Conservation (phyloP, 2,329 filamentous ascomycete genomes). For the Hypoxylon sp. region DNA sequence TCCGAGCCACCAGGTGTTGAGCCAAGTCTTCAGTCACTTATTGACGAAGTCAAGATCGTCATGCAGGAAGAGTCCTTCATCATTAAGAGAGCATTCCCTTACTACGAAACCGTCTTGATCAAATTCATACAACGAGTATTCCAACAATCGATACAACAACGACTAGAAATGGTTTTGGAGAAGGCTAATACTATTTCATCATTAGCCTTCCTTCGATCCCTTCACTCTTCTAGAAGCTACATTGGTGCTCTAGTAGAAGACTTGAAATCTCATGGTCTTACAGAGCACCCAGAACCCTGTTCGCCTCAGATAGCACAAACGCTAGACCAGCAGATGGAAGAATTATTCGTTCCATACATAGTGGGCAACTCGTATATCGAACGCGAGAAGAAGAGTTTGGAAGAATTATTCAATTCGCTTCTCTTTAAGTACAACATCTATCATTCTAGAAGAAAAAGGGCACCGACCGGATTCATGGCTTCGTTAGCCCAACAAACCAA, state of each 20-base stretch:
- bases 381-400: slow-evolving; percentile 77
- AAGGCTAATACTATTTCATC: slow-evolving; percentile 95
- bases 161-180: slow-evolving; percentile 93
- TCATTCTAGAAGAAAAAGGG: slow-evolving; percentile 89
- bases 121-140: slow-evolving; percentile 97
- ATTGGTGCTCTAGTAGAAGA: slow-evolving; percentile 92
- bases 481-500: slow-evolving; percentile 91
- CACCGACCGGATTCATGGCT: slow-evolving; percentile 91
- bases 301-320: slow-evolving; percentile 87
- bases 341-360: slow-evolving; percentile 80
- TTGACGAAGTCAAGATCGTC: slow-evolving; percentile 95
- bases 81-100: slow-evolving; percentile 96
- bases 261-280: slow-evolving; percentile 92
- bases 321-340: slow-evolving; percentile 81
- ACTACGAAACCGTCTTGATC: slow-evolving; percentile 91
- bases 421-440: slow-evolving; percentile 98
- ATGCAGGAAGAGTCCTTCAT: slow-evolving; percentile 98
- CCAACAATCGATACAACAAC: slow-evolving; percentile 97
- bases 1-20: slow-evolving; percentile 92
- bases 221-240: slow-evolving; percentile 92
- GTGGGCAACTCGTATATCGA: slow-evolving; percentile 80
- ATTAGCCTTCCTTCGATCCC: slow-evolving; percentile 87
- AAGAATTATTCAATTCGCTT: slow-evolving; percentile 89
- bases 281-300: slow-evolving; percentile 92
- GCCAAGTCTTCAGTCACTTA: slow-evolving; percentile 88